Base-by-base conservation (phyloP, 441 rosid species). In the Biscutella laevigata region DNA sequence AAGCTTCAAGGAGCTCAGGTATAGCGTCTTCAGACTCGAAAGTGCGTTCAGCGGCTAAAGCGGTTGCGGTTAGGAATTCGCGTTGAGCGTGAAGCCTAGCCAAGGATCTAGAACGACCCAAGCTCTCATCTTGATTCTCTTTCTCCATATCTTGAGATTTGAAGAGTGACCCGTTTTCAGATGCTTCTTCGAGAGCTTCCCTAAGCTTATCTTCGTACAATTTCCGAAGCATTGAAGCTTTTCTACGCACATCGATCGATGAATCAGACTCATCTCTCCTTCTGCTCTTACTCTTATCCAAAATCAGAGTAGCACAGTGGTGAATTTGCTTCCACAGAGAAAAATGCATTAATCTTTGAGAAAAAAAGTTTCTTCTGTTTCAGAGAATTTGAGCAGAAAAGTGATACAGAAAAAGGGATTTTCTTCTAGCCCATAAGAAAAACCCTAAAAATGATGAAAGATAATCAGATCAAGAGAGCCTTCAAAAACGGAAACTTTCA, bases 241-340 rank as follows among this genome's bases (percentile, higher is more conserved):
- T 74, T 64, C 67, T 73, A 48, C 67, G 76, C 49, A 37, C 57
- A 39, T 84, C 86, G 11, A 55, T 36, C 4, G 85, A 51, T 21
- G 87, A 68, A 61, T 77, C 83, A 7, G 95, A 75, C 56, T 77
- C 95, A 74, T 83, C 78, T 68, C 77, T 78, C 47, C 67, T 85
- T 50, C 84, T 88, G 75, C 86, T 75, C 86, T 82, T 65, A 32
- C 59, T 92, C 84, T 86, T 88, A 74, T 88, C 94, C 43, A 86
- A 66, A 76, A 92, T 66, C 27, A 88, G 84, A 73, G 98, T 81
- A 78, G 98, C 95, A 67, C 98, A 88, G 74, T 86, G 91, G 53
- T 95, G 82, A 70, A 92, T 77, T 52, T 94, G 96, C 67, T 92
- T 92, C 98, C 95, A 91, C 77, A 84, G 71, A 67, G 94, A 80